Evolutionary conservation across 176 grass and related monocot species (phyloP).

Genomic region (Avena sativa): DNA sequence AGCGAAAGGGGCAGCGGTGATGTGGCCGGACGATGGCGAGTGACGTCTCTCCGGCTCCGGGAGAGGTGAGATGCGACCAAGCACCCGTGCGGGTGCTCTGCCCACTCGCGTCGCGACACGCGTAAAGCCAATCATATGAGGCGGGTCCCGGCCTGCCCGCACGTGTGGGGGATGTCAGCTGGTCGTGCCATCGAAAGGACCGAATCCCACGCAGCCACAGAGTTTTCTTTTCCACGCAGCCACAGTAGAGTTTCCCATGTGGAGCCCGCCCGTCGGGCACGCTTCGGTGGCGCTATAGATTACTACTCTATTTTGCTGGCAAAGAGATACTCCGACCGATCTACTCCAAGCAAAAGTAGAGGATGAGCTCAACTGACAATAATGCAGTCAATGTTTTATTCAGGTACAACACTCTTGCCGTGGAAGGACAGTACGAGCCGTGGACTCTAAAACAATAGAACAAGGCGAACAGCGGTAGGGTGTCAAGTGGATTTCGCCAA

Average conservation of each 20-base stretch:
- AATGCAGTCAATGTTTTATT: slow-evolving; percentile 17
- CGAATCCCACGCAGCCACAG: not conserved
- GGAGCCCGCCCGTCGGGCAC: not conserved
- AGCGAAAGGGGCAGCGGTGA: slow-evolving; percentile 11
- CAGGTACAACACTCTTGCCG: not conserved
- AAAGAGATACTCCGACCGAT: not conserved
- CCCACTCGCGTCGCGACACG: slow-evolving; percentile 17
- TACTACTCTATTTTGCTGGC: not conserved
- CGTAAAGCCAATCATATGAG: slow-evolving; percentile 20
- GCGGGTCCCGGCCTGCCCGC: not conserved
- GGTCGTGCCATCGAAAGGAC: slow-evolving; percentile 7
- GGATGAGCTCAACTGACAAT: not conserved
- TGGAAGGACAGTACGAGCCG: not conserved
- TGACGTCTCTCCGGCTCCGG: slow-evolving; percentile 19
- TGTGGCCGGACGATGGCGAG: slow-evolving; percentile 19
- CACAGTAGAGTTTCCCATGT: not conserved
- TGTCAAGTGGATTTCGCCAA: no score
- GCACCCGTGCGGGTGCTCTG: slow-evolving; percentile 34
- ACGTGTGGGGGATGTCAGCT: slow-evolving; percentile 52
- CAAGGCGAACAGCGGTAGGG: no score
- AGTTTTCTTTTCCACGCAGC: not conserved
- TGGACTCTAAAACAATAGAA: not conserved
- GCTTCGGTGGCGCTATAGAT: not conserved
- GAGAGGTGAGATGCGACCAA: slow-evolving; percentile 27
- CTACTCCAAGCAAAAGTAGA: not conserved